These are phyloP conservation scores for Clarkia xantiana DNA, from an alignment of 345 rosid species.

Conservation along the genomic window DNA sequence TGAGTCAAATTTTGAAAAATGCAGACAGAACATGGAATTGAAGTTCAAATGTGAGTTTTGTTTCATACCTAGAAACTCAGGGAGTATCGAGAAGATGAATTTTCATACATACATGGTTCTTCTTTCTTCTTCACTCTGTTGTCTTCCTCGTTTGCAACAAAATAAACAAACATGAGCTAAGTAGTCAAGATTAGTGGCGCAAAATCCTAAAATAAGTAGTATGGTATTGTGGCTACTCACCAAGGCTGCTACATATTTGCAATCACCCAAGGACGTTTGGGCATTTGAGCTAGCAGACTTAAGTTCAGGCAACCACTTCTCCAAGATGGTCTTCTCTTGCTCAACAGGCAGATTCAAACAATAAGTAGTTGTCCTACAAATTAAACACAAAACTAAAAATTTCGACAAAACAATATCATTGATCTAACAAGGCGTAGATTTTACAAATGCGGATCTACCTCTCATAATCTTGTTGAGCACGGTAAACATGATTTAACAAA, in stretches of 20 bases:
- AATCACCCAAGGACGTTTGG: conserved; percentile 55
- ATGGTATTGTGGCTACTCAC: conserved; percentile 26
- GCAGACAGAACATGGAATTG: no score
- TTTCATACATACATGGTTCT: no score
- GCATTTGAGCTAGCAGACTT: conserved; percentile 52
- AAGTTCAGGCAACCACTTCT: conserved; percentile 88
- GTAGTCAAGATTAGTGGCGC: no score
- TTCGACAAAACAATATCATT: background rate
- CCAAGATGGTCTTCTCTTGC: conserved; percentile 59
- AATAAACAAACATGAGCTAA: no score
- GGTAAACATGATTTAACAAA: conserved; percentile 61
- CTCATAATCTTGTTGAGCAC: conserved; percentile 76
- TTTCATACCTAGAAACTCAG: no score
- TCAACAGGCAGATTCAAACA: conserved; percentile 71
- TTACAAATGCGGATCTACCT: conserved; percentile 33
- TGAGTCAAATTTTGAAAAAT: no score
- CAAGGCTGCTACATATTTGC: conserved; percentile 70
- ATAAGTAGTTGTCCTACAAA: conserved; percentile 56
- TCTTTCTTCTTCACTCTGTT: no score
- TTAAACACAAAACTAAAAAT: background rate
- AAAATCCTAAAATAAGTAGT: no score
- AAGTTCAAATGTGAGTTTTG: no score
- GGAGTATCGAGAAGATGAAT: no score
- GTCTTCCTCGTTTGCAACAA: no score
- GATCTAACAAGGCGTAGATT: background rate